Base-by-base conservation (phyloP, 805 yeast genomes). In the Metschnikowia drakensbergensis region DNA sequence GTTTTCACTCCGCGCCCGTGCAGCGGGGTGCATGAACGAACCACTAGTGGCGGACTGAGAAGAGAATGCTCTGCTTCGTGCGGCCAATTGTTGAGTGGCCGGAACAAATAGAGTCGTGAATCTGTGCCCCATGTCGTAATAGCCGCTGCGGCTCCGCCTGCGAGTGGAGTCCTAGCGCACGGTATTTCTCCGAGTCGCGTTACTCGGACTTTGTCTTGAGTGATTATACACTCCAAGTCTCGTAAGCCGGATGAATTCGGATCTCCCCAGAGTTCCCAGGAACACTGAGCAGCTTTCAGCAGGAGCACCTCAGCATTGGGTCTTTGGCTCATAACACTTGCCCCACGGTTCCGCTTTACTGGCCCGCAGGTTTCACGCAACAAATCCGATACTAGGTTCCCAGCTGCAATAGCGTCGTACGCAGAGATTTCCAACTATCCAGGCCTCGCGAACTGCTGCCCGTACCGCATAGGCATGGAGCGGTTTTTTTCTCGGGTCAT, bases 1-100 rank as follows among this genome's bases (percentile, higher is more conserved):
- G 51, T 37, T 51, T 46, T 48, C 35, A 45, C 56, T 53, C 56
- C 56, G 56, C 56, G 46, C 30, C 38, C 47, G 45, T 47, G 49
- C 45, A 42, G 45, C 26, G 45, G 45, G 45, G 45, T 42, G 37
- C 45, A 42, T 42, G 30, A 40, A 11, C 8, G 23, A 30, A 11
- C 43, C 35, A 23, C 17, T 22, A 17, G 17, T 17, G 27, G 22
- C 36, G 17, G 23, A 28, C 13, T 27, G 28, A 23, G 31, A 28
- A 9, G 32, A 13, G 9, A 37, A 37, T 36, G 38, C 28, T 25
- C 27, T 11, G 28, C 38, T 36, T 25, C 13, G n/a, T 11, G 33
- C 7, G 17, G 17, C 17, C 17, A 17, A 17, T 17, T 17, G 17
- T 17, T 17, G 17, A 17, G 17, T 17, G 17, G 17, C 17, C 17